These are phyloP conservation scores for Cercis canadensis DNA, from an alignment of 306 rosid genomes.

Conservation along the genomic window DNA sequence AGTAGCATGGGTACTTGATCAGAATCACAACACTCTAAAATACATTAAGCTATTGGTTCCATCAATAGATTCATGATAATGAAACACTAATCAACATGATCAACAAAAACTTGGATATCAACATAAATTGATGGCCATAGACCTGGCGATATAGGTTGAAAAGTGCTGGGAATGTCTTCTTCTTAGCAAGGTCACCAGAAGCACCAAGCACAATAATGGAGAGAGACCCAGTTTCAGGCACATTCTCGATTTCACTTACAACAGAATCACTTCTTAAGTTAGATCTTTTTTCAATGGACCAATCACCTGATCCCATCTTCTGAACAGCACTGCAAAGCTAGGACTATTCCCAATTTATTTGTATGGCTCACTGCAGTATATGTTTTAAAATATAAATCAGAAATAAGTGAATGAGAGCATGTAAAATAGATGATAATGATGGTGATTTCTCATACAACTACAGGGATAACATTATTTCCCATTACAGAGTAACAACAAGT, in stretches of 20 bases:
- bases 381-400: slow-evolving; percentile 15
- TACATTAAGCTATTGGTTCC: not conserved
- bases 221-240: slow-evolving; percentile 70
- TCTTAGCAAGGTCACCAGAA: slow-evolving; percentile 98
- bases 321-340: slow-evolving; percentile 31
- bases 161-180: slow-evolving; percentile 98
- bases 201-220: slow-evolving; percentile 94
- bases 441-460: not conserved
- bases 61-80: slow-evolving; percentile 8
- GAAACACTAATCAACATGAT: slow-evolving; percentile 6
- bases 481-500: not conserved
- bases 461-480: not conserved
- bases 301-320: slow-evolving; percentile 67
- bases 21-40: slow-evolving; percentile 24
- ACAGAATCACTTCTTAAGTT: slow-evolving; percentile 45
- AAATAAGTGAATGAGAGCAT: slow-evolving; percentile 24
- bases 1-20: not conserved
- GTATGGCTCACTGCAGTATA: slow-evolving; percentile 22
- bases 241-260: slow-evolving; percentile 50
- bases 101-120: not conserved
- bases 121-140: slow-evolving; percentile 1
- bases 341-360: slow-evolving; percentile 28
- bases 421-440: not conserved
- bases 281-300: slow-evolving; percentile 64
- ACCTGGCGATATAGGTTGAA: slow-evolving; percentile 87